phyloP scores from a whole-genome alignment of 2,329 filamentous ascomycete genomes.

The Aphanocladium album region DNA sequence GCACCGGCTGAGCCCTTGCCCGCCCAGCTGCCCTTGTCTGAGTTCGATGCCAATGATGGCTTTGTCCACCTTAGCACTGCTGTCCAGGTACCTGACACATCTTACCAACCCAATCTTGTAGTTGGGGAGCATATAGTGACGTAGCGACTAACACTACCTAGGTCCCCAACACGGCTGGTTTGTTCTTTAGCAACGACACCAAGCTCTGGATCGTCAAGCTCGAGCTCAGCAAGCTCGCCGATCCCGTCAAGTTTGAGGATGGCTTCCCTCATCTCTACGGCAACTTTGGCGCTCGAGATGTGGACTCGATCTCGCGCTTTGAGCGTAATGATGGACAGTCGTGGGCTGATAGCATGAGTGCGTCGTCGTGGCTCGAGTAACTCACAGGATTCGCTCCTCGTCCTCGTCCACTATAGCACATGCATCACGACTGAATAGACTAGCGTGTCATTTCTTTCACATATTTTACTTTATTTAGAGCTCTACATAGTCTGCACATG shows the following conservation, averaged over 20 bases:
- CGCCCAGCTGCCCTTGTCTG: constrained; percentile 49
- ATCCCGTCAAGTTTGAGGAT: constrained; percentile 49
- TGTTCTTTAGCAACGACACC: constrained; percentile 37
- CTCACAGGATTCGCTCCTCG: not conserved
- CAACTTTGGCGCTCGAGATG: constrained; percentile 49
- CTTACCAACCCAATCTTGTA: not conserved
- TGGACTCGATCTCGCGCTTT: constrained; percentile 44
- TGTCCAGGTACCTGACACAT: constrained; percentile 39
- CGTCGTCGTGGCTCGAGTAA: constrained; percentile 38
- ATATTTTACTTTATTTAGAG: not conserved
- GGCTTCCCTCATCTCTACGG: constrained; percentile 57
- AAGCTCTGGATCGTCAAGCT: constrained; percentile 51
- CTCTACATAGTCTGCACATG: not conserved
- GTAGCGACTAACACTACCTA: constrained; percentile 18
- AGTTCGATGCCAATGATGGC: constrained; percentile 54
- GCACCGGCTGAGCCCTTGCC: constrained; percentile 51
- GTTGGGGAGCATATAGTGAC: not conserved
- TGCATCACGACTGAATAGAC: not conserved
- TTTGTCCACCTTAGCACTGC: constrained; percentile 58
- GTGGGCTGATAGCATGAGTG: constrained; percentile 43
- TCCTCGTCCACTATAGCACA: not conserved
- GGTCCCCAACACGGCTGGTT: constrained; percentile 40
- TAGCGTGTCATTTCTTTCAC: not conserved
- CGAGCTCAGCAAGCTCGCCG: constrained; percentile 39
- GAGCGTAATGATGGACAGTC: constrained; percentile 35